Evolutionary conservation across 768 basidiomycete genomes (phyloP).

Genomic region (Chalciporus sphaerocephalus): DNA sequence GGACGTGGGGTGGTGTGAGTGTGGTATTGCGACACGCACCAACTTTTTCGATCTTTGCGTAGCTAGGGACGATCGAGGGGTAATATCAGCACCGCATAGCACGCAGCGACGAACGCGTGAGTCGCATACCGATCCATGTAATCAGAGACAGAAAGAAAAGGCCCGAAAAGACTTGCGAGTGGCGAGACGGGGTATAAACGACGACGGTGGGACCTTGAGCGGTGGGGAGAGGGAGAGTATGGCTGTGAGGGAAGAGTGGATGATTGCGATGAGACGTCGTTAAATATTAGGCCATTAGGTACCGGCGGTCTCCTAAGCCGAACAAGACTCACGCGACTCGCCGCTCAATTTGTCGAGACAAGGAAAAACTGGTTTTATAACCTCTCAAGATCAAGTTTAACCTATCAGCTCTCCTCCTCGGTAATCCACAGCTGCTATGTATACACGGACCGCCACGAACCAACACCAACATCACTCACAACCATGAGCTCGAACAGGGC

Average conservation of each 20-base stretch:
- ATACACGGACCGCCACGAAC: slow-evolving; percentile 5
- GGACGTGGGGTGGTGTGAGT: slow-evolving; percentile 4
- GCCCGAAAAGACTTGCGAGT: not conserved
- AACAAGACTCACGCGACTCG: slow-evolving; percentile 9
- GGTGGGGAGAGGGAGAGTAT: too few relatives aligned
- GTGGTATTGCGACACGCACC: slow-evolving; percentile 56
- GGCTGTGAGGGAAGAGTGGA: not conserved
- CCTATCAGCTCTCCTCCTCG: slow-evolving; percentile 6
- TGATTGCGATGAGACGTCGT: slow-evolving; percentile 6
- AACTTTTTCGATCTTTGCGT: slow-evolving; percentile 97
- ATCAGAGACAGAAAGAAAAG: slow-evolving; percentile 2
- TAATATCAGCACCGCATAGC: slow-evolving; percentile 14
- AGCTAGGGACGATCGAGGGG: slow-evolving; percentile 47
- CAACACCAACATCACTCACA: too few relatives aligned
- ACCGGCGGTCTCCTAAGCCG: slow-evolving; percentile 12
- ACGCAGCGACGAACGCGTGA: slow-evolving; percentile 2
- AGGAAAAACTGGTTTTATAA: too few relatives aligned
- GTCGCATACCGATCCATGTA: slow-evolving; percentile 34
- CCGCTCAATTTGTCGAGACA: not conserved
- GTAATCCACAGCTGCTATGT: slow-evolving; percentile 7
- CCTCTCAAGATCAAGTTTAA: too few relatives aligned
- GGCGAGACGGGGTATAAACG: not conserved
- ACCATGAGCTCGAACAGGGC: too few relatives aligned
- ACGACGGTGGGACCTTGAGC: not conserved
- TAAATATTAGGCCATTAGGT: slow-evolving; percentile 12